Base-by-base conservation (phyloP, 805 yeast species). In the Myxozyma sirexii region DNA sequence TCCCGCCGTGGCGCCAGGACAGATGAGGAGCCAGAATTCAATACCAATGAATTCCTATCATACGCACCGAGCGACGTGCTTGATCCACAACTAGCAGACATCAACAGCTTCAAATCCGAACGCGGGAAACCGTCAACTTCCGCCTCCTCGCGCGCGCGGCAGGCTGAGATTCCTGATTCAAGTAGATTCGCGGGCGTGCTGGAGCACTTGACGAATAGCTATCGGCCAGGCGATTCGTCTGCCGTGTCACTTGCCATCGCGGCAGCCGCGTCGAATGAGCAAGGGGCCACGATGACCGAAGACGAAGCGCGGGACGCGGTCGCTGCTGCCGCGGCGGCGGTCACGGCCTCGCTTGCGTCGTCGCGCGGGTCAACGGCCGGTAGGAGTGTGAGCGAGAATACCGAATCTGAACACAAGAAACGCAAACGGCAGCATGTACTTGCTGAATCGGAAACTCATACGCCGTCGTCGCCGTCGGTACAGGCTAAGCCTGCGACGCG, bases 241-340 rank as follows among this genome's bases (percentile, higher is more conserved):
- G 53, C 60, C 10, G 49, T 54, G 31, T 43, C 62, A 37, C 54
- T 58, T 19, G 62, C 55, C 19, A 33, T 58, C 21, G 56, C 62
- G 4, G 55, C 58, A 17, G 35, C 58, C 7, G 55, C 58, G 24
- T 42, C 58, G 7, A 31, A 41, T 24, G 51, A 38, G 43, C 54
- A 48, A 42, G 56, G 56, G 24, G 31, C 49, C 8, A 21, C 52
- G 8, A 38, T 59, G 51, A 46, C 61, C n/a, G 48, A 50, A 15
- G 64, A 54, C 21, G 58, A 59, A 33, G 63, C 63, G 19, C 53
- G 55, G 24, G 61, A 33, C 6, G 57, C 64, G 27, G 64, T 57
- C 5, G 56, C 64, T 10, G 65, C 64, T 8, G 57, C 63, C 27
- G 57, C 57, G 29, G 58, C 63, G 1, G 65, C 64, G 8, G 57